Conservation (phyloP, 2,329 filamentous ascomycete genomes). For the Plenodomus biglobosus region DNA sequence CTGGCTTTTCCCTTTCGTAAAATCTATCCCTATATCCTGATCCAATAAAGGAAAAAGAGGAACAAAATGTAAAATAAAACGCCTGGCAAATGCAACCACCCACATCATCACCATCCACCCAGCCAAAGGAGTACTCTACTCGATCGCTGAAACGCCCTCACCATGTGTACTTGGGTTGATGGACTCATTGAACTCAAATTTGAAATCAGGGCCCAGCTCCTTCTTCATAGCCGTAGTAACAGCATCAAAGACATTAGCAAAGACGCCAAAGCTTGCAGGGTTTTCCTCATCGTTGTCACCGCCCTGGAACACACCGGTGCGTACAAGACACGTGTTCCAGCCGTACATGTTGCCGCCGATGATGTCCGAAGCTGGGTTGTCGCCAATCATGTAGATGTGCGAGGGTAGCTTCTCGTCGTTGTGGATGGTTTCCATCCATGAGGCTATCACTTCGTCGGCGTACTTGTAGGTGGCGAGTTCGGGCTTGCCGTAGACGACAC, state of each 20-base stretch:
- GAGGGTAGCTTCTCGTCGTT: constrained; percentile 67
- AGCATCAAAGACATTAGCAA: constrained; percentile 71
- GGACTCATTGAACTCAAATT: constrained; percentile 70
- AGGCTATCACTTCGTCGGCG: constrained; percentile 70
- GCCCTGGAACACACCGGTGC: constrained; percentile 77
- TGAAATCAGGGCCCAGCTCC: constrained; percentile 72
- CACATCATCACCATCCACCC: too few relatives aligned
- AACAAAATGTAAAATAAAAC: too few relatives aligned
- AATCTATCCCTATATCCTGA: too few relatives aligned
- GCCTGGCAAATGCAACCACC: too few relatives aligned
- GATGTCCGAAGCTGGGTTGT: constrained; percentile 74
- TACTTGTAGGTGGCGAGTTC: constrained; percentile 77
- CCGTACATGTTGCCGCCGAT: constrained; percentile 78
- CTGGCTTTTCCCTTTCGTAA: too few relatives aligned
- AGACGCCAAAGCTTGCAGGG: constrained; percentile 76
- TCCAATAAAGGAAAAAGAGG: too few relatives aligned
- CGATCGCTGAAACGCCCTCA: constrained; percentile 57
- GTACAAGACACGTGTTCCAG: constrained; percentile 78
- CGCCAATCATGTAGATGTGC: constrained; percentile 76
- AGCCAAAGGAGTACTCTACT: constrained; percentile 41
- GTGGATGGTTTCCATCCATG: constrained; percentile 77
- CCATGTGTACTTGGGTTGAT: constrained; percentile 67
- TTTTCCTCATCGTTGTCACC: constrained; percentile 75
- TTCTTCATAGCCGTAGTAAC: constrained; percentile 68
- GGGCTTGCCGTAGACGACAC: constrained; percentile 75